A percentile compares a stretch with the other conserved stretches of the same genome.
phyloP scores from a whole-genome alignment of 768 basidiomycete species.

The Auricularia heimuer region DNA sequence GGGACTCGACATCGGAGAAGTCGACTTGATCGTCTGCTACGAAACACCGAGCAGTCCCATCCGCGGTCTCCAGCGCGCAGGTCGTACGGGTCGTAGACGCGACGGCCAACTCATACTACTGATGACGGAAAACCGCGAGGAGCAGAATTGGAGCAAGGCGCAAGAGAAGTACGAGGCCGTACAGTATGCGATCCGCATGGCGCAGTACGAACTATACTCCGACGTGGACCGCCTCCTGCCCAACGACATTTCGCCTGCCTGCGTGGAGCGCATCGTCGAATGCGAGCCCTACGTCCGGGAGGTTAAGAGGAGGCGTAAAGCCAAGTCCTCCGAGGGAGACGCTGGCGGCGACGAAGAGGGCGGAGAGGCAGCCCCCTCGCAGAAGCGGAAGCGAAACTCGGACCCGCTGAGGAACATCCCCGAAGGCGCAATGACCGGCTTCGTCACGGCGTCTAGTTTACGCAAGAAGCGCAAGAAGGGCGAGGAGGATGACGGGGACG shows the following conservation, averaged over 20 bases:
- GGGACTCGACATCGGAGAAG: slow-evolving; percentile 95
- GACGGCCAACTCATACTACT: slow-evolving; percentile 85
- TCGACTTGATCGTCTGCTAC: slow-evolving; percentile 93
- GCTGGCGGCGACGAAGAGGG: slow-evolving; percentile 8
- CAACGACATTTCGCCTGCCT: slow-evolving; percentile 61
- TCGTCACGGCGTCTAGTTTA: slow-evolving; percentile 59
- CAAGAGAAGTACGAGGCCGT: slow-evolving; percentile 79
- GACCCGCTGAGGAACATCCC: slow-evolving; percentile 65
- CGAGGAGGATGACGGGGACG: slow-evolving; percentile 28
- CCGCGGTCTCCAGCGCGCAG: slow-evolving; percentile 94
- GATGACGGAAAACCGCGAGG: slow-evolving; percentile 84
- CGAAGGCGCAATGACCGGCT: slow-evolving; percentile 56
- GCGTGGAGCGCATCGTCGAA: slow-evolving; percentile 73
- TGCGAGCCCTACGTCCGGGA: slow-evolving; percentile 59
- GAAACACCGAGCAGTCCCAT: slow-evolving; percentile 95
- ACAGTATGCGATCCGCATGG: slow-evolving; percentile 72
- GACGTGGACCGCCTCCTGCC: slow-evolving; percentile 86
- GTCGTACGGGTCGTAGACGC: slow-evolving; percentile 89
- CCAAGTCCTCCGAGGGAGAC: slow-evolving; percentile 8
- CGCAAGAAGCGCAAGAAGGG: slow-evolving; percentile 40
- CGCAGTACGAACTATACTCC: slow-evolving; percentile 82
- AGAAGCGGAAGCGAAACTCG: slow-evolving; percentile 64
- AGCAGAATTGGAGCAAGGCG: slow-evolving; percentile 81
- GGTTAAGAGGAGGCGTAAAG: slow-evolving; percentile 23
- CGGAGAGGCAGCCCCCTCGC: slow-evolving; percentile 14